phyloP scores from a whole-genome alignment of 495 filamentous ascomycete species.

The Aspergillus ellipticus region DNA sequence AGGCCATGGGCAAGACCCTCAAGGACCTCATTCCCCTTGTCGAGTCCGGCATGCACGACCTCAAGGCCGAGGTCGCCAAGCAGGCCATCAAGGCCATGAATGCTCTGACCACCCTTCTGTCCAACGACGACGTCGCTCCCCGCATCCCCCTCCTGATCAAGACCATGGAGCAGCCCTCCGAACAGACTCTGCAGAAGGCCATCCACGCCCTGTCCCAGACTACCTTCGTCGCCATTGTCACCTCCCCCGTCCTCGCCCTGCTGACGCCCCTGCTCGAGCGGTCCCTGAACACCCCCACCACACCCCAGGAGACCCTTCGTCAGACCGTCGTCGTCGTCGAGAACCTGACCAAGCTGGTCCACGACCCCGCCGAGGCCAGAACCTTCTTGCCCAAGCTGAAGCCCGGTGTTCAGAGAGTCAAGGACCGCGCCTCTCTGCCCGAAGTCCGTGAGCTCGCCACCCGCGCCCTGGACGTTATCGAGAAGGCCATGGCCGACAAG shows the following conservation, averaged over 20 bases:
- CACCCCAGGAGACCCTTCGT: constrained; percentile 88
- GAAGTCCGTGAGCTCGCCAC: constrained; percentile 90
- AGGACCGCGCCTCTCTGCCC: constrained; percentile 83
- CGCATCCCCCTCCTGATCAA: constrained; percentile 91
- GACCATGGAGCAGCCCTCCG: constrained; percentile 90
- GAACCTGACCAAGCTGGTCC: constrained; percentile 97
- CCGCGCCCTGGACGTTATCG: constrained; percentile 78
- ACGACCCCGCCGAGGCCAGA: constrained; percentile 93
- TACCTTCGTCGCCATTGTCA: constrained; percentile 97
- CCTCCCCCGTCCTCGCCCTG: constrained; percentile 95
- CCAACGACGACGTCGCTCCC: constrained; percentile 94
- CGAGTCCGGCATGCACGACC: constrained; percentile 91
- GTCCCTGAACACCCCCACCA: constrained; percentile 83
- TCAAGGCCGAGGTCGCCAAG: constrained; percentile 88
- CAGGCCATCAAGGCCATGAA: constrained; percentile 88
- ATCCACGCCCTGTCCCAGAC: constrained; percentile 97
- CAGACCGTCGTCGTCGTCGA: constrained; percentile 98
- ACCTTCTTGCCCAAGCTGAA: constrained; percentile 95
- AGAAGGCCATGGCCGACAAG: constrained; percentile 83
- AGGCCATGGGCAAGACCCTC: constrained; percentile 87
- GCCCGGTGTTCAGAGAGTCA: constrained; percentile 86
- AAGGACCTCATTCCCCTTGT: constrained; percentile 88
- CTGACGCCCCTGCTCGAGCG: constrained; percentile 93
- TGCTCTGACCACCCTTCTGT: constrained; percentile 81
- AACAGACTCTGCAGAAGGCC: constrained; percentile 85